Base-by-base conservation (phyloP, 495 filamentous ascomycete species). In the Tuber indicum region DNA sequence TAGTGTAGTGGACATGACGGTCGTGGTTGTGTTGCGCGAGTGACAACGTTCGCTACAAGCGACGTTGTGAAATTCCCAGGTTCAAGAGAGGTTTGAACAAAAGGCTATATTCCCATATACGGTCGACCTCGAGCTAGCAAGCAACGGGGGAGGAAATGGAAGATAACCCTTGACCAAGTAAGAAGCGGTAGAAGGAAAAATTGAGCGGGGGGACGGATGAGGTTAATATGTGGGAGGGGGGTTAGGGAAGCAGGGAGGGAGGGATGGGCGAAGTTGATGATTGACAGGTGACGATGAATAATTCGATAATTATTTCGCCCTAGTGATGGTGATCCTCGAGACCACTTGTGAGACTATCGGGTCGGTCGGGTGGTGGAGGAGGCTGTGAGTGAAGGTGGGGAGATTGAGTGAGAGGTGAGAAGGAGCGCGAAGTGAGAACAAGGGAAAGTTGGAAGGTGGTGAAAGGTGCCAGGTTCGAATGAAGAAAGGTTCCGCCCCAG, bases 71-170 rank as follows among this genome's bases (percentile, higher is more conserved):
- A 44, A 26, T 73, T 21, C 16, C n/a, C 36, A 42, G 23, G 41
- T 42, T 32, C 21, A 23, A 12, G 71, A 42, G 74, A 45, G 76
- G 47, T 39, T 79, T 62, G 76, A 66, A 19, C 73, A 41, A 26
- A 52, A 73, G 72, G 74, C 73, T 79, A 74, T 74, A 69, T 43
- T 80, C 77, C 74, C 78, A 80, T 80, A 73, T 62, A 73, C 71
- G 10, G 74, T 41, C 73, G 71, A 46, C 46, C 71, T 41, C 46
- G 78, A 74, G 16, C 43, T 71, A 75, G 81, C 52, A 74, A 75
- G 72, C 77, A 70, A 78, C 74, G 73, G 72, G 74, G 62, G 80
- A 78, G 45, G 75, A 49, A 41, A 44, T 69, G 70, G 70, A 73
- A 74, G 46, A 74, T 71, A 76, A 76, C 43, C 49, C 70, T 32